Evolutionary conservation across 306 rosid genomes (phyloP), one percentile per base, ranked within the genome.

Genomic region (Hippophae tibetana): DNA sequence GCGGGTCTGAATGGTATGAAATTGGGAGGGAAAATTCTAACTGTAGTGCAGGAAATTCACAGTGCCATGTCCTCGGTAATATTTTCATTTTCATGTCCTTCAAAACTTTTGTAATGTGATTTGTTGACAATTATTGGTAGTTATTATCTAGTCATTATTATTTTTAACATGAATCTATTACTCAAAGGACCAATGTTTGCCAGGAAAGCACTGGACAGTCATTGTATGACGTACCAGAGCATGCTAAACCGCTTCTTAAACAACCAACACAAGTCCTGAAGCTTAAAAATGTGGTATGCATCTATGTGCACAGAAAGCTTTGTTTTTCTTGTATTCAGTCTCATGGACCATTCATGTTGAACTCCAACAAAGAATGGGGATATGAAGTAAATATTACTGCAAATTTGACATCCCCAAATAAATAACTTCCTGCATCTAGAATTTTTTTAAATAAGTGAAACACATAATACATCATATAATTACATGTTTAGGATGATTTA

Each of bases 1-100:
- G 85, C 86, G 8, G 96, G 94, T 59, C 85, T 88, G 69, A 88
- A 84, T 70, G 95, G 99, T 65, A 73, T 88, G 78, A 86, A 84
- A 71, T 68, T 92, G 68, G 96, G 86, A 41, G 96, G 97, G 52
- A 63, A 72, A 78, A 77, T 84, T 42, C 69, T 88, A 41, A 92
- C 92, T 65, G 99, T 70, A 54, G 83, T 86, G 71, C 96, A 70
- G 60, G 90, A 90, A 43, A 67, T 57, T 70, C 85, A 71, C 59
- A 55, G 79, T 68, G 76, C 68, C 55, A 49, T 66, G 41, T 64
- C 81, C 60, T 40, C 10, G 93, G 99, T 88, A 88, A 54, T 48
- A 10, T 10, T 51, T 18, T 31, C 72, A 31, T 65, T 54, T 26
- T 60, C 27, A 54, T 62, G 25, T 58, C 6, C 56, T 59, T 13